Base-by-base conservation (phyloP, 495 filamentous ascomycete species). In the Trypethelium eluteriae region DNA sequence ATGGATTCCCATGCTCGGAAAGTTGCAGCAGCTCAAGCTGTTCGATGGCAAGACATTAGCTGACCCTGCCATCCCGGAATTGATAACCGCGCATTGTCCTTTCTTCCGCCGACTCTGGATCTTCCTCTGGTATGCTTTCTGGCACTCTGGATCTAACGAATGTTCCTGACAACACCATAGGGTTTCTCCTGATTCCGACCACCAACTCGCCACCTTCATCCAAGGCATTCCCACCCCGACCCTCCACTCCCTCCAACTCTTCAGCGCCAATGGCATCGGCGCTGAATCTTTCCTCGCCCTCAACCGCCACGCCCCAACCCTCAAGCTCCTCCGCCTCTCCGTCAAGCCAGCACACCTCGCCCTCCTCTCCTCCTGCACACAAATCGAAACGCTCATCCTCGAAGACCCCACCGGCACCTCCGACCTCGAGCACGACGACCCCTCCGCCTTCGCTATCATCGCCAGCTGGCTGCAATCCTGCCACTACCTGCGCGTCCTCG, bases 21-120 rank as follows among this genome's bases (percentile, higher is more conserved):
- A 77, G 49, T 73, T 86, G 38, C 78, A 78, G 56, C 72, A 76
- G 3, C 72, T 92, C 32, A 77, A 79, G 32, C 74, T 90, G 4
- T 83, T 78, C 70, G 79, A 86, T 66, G 88, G 87, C 5, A 78
- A 76, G 36, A 77, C 83, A 25, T 79, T 93, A 0, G 79, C 75
- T 56, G 75, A 79, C 44, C 80, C 82, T 49, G 77, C 79, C 6
- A 81, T 79, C 5, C 66, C 81, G 14, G 72, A 73, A 9, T 78
- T 82, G n/a, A 81, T 93, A 39, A 73, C 76, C 16, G 67, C 79
- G 46, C 77, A 83, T 70, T 93, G 88, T 66, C 84, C 82, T 2
- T 70, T 80, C 10, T 88, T 93, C 69, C 79, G 82, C 50, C 77
- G 82, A 39, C 70, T 93, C 25, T 81, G 78, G 32, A 84, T 88